Evolutionary conservation across 2,329 filamentous ascomycete species (phyloP), one percentile per base, ranked within the genome.

Genomic region (Colletotrichum shisoi): DNA sequence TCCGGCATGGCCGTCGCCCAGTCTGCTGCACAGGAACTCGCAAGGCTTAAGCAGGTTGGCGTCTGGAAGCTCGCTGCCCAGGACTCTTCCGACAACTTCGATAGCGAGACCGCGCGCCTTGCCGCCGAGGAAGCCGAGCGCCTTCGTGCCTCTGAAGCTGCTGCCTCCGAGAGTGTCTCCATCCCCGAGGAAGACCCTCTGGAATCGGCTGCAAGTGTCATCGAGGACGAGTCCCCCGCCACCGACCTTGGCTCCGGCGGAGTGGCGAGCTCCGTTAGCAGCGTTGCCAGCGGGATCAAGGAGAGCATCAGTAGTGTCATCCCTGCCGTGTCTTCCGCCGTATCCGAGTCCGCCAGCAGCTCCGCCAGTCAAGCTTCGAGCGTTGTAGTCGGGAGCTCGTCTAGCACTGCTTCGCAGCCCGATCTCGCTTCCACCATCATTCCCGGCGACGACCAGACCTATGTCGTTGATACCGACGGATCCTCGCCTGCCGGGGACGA

Each of bases 1-100:
- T 84, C 88, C 61, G 94, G 88, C 61, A 97, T 98, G 92, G 83
- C 84, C 19, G 82, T 92, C 67, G 93, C 95, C 4, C 89, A 93
- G 66, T 81, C 87, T 39, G 89, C 93, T 19, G 94, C 94, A 17
- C 89, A 88, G 73, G 92, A 98, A 76, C 84, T 99, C 31, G 84
- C 84, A 40, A 85, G 89, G 48, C 82, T 99, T 39, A 97, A 95
- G 84, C 88, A 94, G 70, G 91, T 95, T 65, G 91, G 91, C 8
- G 85, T 84, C 67, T 96, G 91, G 89, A 98, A 98, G 81, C 86
- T 97, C 46, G 83, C 84, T 44, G 89, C 91, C 8, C 81, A 84
- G 42, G 94, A 98, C 75, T 81, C 85, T 2, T 89, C 87, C 13
- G 89, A 95, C 58, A 89, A 96, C 75, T 98, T 96, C 73, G 89